These are phyloP conservation scores for Cladosporium velox DNA, from an alignment of 2,329 filamentous ascomycete species.

Conservation along the genomic window DNA sequence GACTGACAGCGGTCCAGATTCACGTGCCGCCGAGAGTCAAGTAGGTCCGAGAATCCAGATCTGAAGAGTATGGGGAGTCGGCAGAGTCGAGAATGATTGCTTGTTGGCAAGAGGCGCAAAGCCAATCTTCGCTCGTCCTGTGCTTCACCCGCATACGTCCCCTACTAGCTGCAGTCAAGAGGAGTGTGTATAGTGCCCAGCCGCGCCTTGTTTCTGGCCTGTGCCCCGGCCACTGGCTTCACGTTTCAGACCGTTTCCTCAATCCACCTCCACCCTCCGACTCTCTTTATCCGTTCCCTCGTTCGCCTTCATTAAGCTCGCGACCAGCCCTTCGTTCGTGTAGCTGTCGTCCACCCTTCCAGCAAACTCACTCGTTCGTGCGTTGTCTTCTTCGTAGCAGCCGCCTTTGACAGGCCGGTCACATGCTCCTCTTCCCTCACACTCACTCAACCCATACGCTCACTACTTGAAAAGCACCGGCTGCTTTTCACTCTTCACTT, in stretches of 20 bases:
- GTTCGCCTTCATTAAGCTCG: constrained; percentile 11
- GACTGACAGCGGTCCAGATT: background rate
- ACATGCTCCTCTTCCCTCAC: background rate
- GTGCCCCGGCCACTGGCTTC: constrained; percentile 2
- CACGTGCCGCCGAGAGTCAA: background rate
- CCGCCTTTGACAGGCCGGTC: constrained; percentile 21
- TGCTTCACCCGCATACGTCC: constrained; percentile 5
- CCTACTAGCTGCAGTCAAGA: constrained; percentile 18
- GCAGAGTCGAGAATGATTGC: background rate
- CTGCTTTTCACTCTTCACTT: constrained; percentile 6
- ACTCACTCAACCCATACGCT: background rate
- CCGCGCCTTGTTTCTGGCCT: constrained; percentile 15
- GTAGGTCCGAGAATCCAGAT: background rate
- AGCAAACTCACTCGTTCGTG: constrained; percentile 19
- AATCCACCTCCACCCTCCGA: constrained; percentile 12
- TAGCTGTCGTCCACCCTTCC: constrained; percentile 1
- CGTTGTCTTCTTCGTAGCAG: constrained; percentile 8
- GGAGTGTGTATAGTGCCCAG: constrained; percentile 16
- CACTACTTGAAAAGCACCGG: constrained; percentile 16
- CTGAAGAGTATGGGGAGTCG: background rate
- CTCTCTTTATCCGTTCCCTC: constrained; percentile 7
- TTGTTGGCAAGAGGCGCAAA: background rate
- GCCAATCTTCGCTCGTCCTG: background rate
- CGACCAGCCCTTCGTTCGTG: constrained; percentile 9
- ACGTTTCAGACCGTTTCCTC: constrained; percentile 17